Evolutionary conservation across 768 basidiomycete species (phyloP), one percentile per base, ranked within the genome.

Genomic region (Kwoniella sp.): DNA sequence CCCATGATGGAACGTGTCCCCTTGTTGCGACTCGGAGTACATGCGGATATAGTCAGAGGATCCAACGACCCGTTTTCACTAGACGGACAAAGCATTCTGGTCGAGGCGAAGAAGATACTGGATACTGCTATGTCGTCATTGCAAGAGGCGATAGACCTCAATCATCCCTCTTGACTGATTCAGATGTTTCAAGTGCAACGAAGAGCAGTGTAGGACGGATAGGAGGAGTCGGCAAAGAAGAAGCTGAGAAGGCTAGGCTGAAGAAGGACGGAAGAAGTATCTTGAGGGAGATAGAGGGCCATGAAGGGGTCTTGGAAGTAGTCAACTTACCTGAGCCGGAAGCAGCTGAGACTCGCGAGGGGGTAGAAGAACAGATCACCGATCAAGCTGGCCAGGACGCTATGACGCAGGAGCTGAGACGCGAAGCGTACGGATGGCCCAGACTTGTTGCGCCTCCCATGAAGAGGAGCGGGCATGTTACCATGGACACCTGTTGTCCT

Each of bases 361-460:
- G n/a, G 2, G 13, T 4, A 15, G 30, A 20, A 25, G 31, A 30
- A 22, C 17, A 17, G 34, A 41, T 13, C 1, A 5, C 17, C 11
- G 41, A n/a, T 22, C 15, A 29, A 45, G 52, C 37, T 34, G 50
- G 55, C 20, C 22, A 67, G 51, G 12, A 41, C 34, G 23, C 50
- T 4, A 59, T 47, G 26, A 68, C 65, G 5, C 34, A 31, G 22
- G 82, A 83, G 30, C 80, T 97, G 66, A 84, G 89, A 70, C 82
- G 83, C 28, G 91, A 94, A 79, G 88, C 93, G 12, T 92, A 89
- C 68, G 82, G 83, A 50, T 96, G 95, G 95, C 92, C 95, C 38
- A 87, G 96, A 60, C 85, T 98, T 34, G 86, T 97, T 56, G 90
- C 92, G 70, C 88, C 93, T n/a, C 95, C 96, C 30, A 76, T 96